Conservation (phyloP, 768 basidiomycete species). For the Xerocomellus intermedius region DNA sequence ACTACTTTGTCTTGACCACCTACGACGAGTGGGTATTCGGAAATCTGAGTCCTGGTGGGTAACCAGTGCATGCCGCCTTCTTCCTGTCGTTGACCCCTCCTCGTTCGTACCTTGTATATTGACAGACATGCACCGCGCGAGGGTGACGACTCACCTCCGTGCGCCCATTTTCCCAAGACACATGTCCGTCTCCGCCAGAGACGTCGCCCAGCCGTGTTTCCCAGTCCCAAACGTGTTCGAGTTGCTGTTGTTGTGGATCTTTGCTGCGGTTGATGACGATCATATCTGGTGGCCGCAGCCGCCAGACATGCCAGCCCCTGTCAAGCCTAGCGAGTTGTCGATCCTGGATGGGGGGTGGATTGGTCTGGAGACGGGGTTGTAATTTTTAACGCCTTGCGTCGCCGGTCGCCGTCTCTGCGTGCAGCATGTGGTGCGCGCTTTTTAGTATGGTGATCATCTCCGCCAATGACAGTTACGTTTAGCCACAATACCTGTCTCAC, state of each 20-base stretch:
- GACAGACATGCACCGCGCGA: conserved; percentile 9
- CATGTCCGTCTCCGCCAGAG: background rate
- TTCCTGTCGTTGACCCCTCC: background rate
- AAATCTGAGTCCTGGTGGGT: conserved; percentile 7
- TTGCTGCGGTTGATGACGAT: background rate
- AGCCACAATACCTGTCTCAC: too few relatives aligned
- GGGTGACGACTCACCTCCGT: conserved; percentile 5
- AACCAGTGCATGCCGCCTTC: background rate
- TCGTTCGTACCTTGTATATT: too few relatives aligned
- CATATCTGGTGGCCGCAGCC: background rate
- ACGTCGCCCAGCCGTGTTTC: background rate
- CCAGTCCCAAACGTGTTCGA: conserved; percentile 12
- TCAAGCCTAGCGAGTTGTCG: background rate
- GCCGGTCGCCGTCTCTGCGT: too few relatives aligned
- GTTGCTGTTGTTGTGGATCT: conserved; percentile 10
- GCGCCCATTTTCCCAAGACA: conserved; percentile 12
- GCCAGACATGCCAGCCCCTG: background rate
- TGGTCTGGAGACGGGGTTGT: background rate
- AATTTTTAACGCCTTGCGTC: background rate
- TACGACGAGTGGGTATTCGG: conserved; percentile 20
- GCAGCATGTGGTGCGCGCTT: too few relatives aligned
- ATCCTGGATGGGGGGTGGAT: background rate
- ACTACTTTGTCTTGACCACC: conserved; percentile 15
- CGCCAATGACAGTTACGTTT: too few relatives aligned
- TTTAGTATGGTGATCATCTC: too few relatives aligned